Percentiles rank a stretch among this genome's conserved stretches.
These are phyloP conservation scores for Trebouxiophyceae sp. DNA, from an alignment of 163 green algal species.

Conservation along the genomic window DNA sequence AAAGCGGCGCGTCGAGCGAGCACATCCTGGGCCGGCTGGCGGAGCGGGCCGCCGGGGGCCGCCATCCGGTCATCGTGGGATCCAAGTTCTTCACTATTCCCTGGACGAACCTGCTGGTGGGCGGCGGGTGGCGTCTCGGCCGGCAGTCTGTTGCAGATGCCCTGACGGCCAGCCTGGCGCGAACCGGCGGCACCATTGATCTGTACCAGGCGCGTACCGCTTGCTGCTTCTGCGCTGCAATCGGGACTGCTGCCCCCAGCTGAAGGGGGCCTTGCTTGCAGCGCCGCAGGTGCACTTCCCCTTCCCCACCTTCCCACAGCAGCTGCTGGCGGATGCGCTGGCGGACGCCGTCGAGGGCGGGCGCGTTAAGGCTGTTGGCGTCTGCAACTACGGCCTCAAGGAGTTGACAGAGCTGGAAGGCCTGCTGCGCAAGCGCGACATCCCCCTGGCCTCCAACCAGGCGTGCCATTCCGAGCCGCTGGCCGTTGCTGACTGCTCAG, in stretches of 20 bases:
- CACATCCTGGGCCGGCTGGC: slow-evolving; percentile 19
- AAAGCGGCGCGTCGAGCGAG: slow-evolving; percentile 15
- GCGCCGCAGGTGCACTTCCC: slow-evolving; percentile 35
- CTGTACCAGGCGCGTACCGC: slow-evolving; percentile 21
- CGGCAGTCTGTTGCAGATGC: slow-evolving; percentile 21
- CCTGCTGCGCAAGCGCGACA: slow-evolving; percentile 16
- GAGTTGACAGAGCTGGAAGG: slow-evolving; percentile 26
- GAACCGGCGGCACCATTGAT: slow-evolving; percentile 21
- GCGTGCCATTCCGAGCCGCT: too few relatives aligned
- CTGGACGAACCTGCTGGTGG: slow-evolving; percentile 31
- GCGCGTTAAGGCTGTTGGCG: slow-evolving; percentile 25
- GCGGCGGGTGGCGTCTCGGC: slow-evolving; percentile 21
- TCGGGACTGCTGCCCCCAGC: not conserved
- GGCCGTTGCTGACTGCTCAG: not conserved
- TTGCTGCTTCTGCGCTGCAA: not conserved
- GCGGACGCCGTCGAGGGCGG: slow-evolving; percentile 19
- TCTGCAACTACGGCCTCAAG: slow-evolving; percentile 37
- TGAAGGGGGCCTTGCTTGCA: too few relatives aligned
- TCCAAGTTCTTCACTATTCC: slow-evolving; percentile 29
- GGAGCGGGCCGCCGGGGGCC: not conserved
- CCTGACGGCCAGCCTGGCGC: slow-evolving; percentile 23
- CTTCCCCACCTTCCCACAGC: slow-evolving; percentile 27
- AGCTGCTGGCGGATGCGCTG: slow-evolving; percentile 20
- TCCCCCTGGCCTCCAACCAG: slow-evolving; percentile 33
- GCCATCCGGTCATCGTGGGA: slow-evolving; percentile 2